These are phyloP conservation scores for Leccinum fallax DNA, from an alignment of 1,284 basidiomycete genomes.

Conservation along the genomic window DNA sequence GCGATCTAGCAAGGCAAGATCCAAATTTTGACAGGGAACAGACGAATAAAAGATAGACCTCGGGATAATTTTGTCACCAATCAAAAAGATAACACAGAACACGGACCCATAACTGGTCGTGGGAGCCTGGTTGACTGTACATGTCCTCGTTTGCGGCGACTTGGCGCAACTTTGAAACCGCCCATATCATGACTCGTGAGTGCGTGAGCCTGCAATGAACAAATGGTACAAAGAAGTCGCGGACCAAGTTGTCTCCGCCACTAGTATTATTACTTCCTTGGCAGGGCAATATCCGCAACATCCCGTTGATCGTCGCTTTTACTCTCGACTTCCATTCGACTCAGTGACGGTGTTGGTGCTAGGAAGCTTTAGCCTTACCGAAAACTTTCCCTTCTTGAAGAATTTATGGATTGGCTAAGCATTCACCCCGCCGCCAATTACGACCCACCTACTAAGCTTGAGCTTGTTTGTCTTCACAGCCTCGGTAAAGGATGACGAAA, in stretches of 20 bases:
- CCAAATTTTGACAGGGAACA: slow-evolving; percentile 11
- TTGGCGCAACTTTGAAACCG: slow-evolving; percentile 11
- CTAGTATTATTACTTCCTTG: not conserved
- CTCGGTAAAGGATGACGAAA: not conserved
- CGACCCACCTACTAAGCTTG: not conserved
- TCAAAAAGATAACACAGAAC: slow-evolving; percentile 19
- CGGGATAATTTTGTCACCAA: slow-evolving; percentile 23
- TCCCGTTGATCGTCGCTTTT: not conserved
- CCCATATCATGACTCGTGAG: slow-evolving; percentile 7
- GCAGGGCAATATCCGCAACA: not conserved
- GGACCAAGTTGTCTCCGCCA: not conserved
- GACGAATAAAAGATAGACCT: slow-evolving; percentile 16
- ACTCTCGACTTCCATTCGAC: not conserved
- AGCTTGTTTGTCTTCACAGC: not conserved
- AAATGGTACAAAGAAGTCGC: not conserved
- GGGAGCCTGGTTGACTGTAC: slow-evolving; percentile 17
- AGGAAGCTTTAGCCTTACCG: not conserved
- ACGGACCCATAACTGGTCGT: slow-evolving; percentile 25
- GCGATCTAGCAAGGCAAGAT: slow-evolving; percentile 17
- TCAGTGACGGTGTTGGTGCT: not conserved
- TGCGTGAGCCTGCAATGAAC: slow-evolving; percentile 3
- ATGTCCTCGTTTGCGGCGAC: not conserved
- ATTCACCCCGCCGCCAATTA: not conserved
- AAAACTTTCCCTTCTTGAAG: not conserved
- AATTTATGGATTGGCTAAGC: not conserved